Evolutionary conservation across 2,329 filamentous ascomycete species (phyloP), one percentile per base, ranked within the genome.

Genomic region (Clonostachys byssicola): DNA sequence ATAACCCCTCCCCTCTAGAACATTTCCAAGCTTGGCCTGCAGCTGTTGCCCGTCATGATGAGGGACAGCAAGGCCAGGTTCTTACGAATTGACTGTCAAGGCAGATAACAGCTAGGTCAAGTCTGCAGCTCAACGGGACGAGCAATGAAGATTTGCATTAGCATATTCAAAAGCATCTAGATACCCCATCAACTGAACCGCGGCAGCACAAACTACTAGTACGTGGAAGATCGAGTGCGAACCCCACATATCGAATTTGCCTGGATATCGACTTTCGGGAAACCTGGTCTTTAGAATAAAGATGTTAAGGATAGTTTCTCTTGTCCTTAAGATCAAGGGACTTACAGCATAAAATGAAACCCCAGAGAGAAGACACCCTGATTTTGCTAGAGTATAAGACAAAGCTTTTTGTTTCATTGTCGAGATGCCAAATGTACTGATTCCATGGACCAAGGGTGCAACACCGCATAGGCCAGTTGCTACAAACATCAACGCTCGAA

Each of bases 191-290:
- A 72, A 51, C 57, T 76, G 67, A 13, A 68, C 56, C 33, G 60
- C 52, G 23, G 66, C 18, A 6, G 64, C 67, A 6, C 72, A 33
- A 1, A 71, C 70, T 13, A 73, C 68, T 6, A 71, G 56, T 12
- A 71, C 50, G 46, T 74, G 71, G 48, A 74, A 74, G 13, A 73
- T 62, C 52, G 73, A 70, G 48, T 73, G 71, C 6, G 70, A 74
- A 16, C 68, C 66, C 49, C 59, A 69, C 30, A 71, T 64, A 53
- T 75, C 71, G 54, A 74, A 74, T 5, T 48, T 56, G 4, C 66
- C 69, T 4, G 71, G 71, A 18, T 51, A 58, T 38, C 63, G 52
- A n/a, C 57, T 57, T 52, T 75, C 71, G 3, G 72, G 71, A 41
- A 74, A 65, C 40, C 65, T 59, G 12, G 57, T 65, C 69, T 71